Base-by-base conservation (phyloP, 768 basidiomycete species). In the Tricholoma sp. region DNA sequence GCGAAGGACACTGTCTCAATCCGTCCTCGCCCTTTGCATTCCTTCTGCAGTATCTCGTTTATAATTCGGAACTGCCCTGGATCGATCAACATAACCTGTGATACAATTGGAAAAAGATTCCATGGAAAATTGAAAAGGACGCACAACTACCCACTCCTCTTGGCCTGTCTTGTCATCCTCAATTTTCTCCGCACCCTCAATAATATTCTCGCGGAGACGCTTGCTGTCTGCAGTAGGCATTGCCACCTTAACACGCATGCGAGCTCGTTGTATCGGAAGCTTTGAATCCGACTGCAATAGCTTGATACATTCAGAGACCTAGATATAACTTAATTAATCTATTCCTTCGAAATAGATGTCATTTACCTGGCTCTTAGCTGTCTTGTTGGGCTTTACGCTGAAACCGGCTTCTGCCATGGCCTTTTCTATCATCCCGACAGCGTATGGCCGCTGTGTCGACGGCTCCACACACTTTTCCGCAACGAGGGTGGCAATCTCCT, bases 381-480 rank as follows among this genome's bases (percentile, higher is more conserved):
- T 88, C 77, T 98, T 98, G 61, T 86, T 85, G 46, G 80, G 80
- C 64, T 91, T 89, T 24, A 96, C 88, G 63, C 92, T 96, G 72
- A 89, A 95, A 1, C 95, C 95, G 8, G 91, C 88, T 68, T 98
- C 95, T 8, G 84, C 74, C 96, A 99, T 96, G 0, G 94, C 94
- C 72, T 97, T 98, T 68, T 99, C 97, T 61, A 99, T 92, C 78
- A 98, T 92, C 16, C 91, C 88, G 31, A 96, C 92, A 5, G 94
- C 88, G 69, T 98, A 94, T 5, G 95, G 94, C 9, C 85, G 76
- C 68, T 92, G 88, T 1, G 94, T 96, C 4, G 80, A 74, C 1
- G 97, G 97, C 66, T 98, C 95, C 21, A 98, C 95, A 58, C 90
- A 95, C 76, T 96, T 95, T 74, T 95, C 92, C 5, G 95, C 88